Base-by-base conservation (phyloP, 495 filamentous ascomycete species). In the Penicillium coffeae region DNA sequence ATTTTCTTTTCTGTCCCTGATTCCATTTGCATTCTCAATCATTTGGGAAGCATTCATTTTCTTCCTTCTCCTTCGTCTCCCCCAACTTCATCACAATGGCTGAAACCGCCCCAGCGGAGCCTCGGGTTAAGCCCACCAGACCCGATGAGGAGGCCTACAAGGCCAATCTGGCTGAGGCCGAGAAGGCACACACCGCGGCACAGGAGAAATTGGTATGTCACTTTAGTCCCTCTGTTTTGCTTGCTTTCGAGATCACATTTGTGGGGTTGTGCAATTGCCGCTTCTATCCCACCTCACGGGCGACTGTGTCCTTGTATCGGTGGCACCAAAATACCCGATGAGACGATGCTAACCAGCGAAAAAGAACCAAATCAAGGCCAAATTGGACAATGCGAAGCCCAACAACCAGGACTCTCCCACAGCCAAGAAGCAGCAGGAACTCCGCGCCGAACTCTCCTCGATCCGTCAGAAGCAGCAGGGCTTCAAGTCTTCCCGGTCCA, bases 391-490 rank as follows among this genome's bases (percentile, higher is more conserved):
- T 38, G 87, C 86, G 43, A 78, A 84, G 51, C 85, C 86, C 21
- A 84, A 85, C 66, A 89, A 88, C 66, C 75, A 80, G 64, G 86
- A 84, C 62, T 87, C 80, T 0, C 87, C 89, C 2, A 65, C 74
- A 21, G 82, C 76, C 47, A 88, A 91, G 73, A 83, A 81, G 58
- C 86, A 91, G 53, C 80, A 88, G 64, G 89, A 95, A 59, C 84
- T 96, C 38, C 83, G 85, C 53, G 66, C 78, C 33, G 81, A 94
- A 63, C 76, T 87, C 48, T 70, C 71, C 46, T 58, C 73, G 33
- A 94, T 99, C 67, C 82, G 84, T 19, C 77, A 83, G 58, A 82
- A 91, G 73, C 92, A 96, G 68, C 83, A 81, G 44, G 82, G 77
- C 18, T 88, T 88, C 73, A 98, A 97, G 77, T 76, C 81, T 25